Evolutionary conservation across 2,329 filamentous ascomycete genomes (phyloP), one percentile per base, ranked within the genome.

Genomic region (Ophiostoma piceae): DNA sequence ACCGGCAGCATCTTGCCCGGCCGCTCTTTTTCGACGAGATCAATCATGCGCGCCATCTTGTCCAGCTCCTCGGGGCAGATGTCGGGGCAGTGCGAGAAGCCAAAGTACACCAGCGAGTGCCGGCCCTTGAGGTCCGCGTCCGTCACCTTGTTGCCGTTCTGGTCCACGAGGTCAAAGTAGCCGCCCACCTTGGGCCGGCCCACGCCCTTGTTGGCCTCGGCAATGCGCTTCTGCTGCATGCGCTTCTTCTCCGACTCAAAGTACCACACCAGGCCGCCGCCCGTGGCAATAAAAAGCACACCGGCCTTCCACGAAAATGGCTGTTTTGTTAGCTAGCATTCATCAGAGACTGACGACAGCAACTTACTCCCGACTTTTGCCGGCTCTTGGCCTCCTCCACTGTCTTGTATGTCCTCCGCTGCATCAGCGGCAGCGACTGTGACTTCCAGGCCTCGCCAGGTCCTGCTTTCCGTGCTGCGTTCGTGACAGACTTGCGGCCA

Each of bases 31-130:
- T 88, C 82, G 64, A 90, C 84, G 7, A 86, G 83, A 77, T 99
- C 93, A 77, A 96, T 90, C 87, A 98, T 97, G 71, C 85, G 85
- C n/a, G 94, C 92, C 94, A 99, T 97, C 84, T 99, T 99, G 83
- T 99, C 95, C 76, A 99, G 90, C 81, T 99, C 95, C 77, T 99
- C 95, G 43, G 95, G 95, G 83, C 95, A 99, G 78, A 99, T 99
- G 79, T 99, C 95, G 32, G 95, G 95, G 79, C 95, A 99, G 80
- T 97, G 94, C 9, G 92, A 94, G 85, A 99, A 99, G 76, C 95
- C 95, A 78, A 99, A 99, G 82, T 99, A 99, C 51, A 98, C 88
- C 19, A 96, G 79, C 69, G 87, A 86, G 81, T 97, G 95, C 79
- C 91, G 92, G 69, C 95, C 95, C 83, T 90, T 91, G 83, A 98